Conservation (phyloP, 495 filamentous ascomycete genomes). For the Glonium stellatum region DNA sequence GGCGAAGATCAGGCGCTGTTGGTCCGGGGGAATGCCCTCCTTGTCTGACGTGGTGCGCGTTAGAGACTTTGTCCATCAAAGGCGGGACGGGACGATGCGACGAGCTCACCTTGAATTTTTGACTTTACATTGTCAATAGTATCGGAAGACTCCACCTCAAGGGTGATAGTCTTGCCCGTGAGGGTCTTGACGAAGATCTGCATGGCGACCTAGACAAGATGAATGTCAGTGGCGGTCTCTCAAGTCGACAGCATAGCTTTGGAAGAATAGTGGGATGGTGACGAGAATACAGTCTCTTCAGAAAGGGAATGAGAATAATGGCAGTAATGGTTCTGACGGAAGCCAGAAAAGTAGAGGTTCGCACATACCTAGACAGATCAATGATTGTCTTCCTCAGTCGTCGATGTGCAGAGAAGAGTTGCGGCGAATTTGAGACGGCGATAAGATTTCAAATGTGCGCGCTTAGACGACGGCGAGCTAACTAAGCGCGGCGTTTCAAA, state of each 20-base stretch:
- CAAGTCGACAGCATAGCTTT: neutral
- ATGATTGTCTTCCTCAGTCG: conserved; percentile 36
- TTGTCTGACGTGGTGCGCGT: conserved; percentile 58
- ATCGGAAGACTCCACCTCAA: conserved; percentile 99
- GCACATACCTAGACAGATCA: conserved; percentile 28
- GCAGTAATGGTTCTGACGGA: neutral
- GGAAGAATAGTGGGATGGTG: neutral
- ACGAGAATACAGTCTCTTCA: neutral
- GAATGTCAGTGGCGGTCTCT: neutral
- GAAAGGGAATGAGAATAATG: neutral
- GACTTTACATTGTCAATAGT: conserved; percentile 99
- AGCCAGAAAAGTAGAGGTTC: neutral
- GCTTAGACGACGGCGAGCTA: neutral
- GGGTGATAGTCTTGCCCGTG: conserved; percentile 99
- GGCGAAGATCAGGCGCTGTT: conserved; percentile 99
- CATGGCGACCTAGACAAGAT: conserved; percentile 52
- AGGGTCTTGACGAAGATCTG: conserved; percentile 99
- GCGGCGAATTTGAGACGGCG: conserved; percentile 1
- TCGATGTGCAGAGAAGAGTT: conserved; percentile 13
- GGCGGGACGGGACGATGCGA: neutral
- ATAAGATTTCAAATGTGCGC: conserved; percentile 15
- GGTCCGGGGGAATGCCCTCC: conserved; percentile 99
- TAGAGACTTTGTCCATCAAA: neutral
- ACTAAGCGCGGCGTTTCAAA: neutral
- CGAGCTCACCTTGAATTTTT: conserved; percentile 63